phyloP scores from a whole-genome alignment of 139 green algal genomes.

The Yamagishiella unicocca region DNA sequence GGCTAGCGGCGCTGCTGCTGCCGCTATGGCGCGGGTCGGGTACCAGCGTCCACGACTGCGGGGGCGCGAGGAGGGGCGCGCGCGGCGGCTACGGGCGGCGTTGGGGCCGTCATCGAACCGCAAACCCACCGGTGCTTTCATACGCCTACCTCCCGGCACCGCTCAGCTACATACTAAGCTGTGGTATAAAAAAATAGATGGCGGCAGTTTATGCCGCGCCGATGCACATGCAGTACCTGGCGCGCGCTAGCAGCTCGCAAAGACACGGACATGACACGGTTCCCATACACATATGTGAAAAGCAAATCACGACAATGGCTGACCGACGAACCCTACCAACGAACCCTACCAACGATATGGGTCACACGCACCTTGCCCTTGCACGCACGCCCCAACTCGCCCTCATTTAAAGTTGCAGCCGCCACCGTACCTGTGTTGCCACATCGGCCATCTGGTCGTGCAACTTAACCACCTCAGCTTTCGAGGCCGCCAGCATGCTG shows the following conservation, averaged over 20 bases:
- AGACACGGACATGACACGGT: no score
- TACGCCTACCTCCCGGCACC: not conserved
- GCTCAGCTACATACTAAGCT: no score
- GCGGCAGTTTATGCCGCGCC: not conserved
- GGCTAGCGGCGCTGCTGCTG: not conserved
- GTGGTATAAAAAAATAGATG: no score
- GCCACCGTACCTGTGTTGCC: not conserved
- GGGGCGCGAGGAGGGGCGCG: not conserved
- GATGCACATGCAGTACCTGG: not conserved
- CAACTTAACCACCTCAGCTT: not conserved
- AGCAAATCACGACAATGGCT: no score
- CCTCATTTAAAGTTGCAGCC: no score
- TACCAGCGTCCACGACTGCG: conserved; percentile 19
- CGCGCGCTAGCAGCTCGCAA: not conserved
- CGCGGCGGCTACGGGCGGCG: not conserved
- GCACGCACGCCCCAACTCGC: no score
- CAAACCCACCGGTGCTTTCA: not conserved
- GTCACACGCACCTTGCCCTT: no score
- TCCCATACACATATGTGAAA: no score
- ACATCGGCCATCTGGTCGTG: not conserved
- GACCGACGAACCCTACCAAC: no score
- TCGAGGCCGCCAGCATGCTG: not conserved
- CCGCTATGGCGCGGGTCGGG: not conserved
- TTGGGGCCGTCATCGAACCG: not conserved
- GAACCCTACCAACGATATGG: no score